phyloP scores from a whole-genome alignment of 2,329 filamentous ascomycete species.

The Xylaria sp. region DNA sequence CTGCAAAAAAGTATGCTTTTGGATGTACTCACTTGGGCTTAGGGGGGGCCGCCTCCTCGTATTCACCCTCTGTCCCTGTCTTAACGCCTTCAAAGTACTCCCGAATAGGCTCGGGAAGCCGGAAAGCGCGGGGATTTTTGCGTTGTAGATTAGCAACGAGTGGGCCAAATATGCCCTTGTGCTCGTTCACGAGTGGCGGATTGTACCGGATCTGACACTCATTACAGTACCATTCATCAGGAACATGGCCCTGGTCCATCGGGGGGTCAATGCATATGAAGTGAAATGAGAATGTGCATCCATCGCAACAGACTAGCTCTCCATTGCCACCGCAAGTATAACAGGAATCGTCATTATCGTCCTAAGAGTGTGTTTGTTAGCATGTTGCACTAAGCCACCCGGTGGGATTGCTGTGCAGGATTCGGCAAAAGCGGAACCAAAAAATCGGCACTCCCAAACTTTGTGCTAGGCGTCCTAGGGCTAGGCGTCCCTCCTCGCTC shows the following conservation, averaged over 20 bases:
- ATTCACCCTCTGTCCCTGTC: conserved; percentile 78
- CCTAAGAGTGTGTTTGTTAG: conserved; percentile 50
- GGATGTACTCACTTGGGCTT: conserved; percentile 62
- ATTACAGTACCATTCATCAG: conserved; percentile 86
- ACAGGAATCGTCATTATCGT: conserved; percentile 90
- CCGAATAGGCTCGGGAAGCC: conserved; percentile 72
- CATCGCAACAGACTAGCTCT: conserved; percentile 90
- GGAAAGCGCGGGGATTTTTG: conserved; percentile 74
- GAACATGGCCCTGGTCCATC: conserved; percentile 64
- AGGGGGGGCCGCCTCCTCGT: conserved; percentile 67
- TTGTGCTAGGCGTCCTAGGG: conserved; percentile 27
- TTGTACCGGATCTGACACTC: conserved; percentile 63
- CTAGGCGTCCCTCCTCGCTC: conserved; percentile 26
- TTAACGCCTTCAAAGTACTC: conserved; percentile 80
- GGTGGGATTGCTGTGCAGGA: conserved; percentile 41
- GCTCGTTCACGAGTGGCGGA: conserved; percentile 49
- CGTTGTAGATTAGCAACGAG: conserved; percentile 70
- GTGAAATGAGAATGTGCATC: conserved; percentile 88
- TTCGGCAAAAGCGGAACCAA: conserved; percentile 44
- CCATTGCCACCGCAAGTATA: conserved; percentile 83
- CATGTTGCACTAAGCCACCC: conserved; percentile 35
- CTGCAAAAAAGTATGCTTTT: no score
- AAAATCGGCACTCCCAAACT: conserved; percentile 35
- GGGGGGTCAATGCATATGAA: conserved; percentile 87
- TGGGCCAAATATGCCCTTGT: conserved; percentile 63